phyloP scores from a whole-genome alignment of 2,329 filamentous ascomycete genomes.

The Sporothrix variecibatus region DNA sequence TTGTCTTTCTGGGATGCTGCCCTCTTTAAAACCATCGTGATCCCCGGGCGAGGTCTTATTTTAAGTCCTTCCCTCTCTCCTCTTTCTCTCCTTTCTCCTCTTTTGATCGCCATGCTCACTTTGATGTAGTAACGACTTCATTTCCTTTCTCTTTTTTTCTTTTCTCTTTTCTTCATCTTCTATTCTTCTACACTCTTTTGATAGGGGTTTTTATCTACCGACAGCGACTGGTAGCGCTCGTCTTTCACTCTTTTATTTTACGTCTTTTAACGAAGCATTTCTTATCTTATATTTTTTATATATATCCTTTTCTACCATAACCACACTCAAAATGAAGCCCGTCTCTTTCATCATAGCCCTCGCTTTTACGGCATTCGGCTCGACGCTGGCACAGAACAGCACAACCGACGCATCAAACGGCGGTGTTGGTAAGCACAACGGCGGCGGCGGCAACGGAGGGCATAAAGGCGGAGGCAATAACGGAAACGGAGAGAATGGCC shows the following conservation, averaged over 20 bases:
- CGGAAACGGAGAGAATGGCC: no score
- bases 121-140: slow-evolving; percentile 10
- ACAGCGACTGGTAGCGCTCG: slow-evolving; percentile 23
- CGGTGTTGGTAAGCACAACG: background rate
- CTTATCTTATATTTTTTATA: background rate
- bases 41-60: background rate
- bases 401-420: background rate
- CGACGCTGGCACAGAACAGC: slow-evolving; percentile 35
- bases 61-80: background rate
- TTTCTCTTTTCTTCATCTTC: background rate
- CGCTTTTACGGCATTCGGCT: slow-evolving; percentile 31
- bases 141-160: background rate
- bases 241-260: slow-evolving; percentile 15
- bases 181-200: slow-evolving; percentile 22
- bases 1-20: background rate
- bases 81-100: background rate
- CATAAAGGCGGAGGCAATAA: slow-evolving; percentile 32
- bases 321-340: slow-evolving; percentile 5
- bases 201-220: slow-evolving; percentile 14
- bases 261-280: background rate
- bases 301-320: background rate
- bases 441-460: background rate
- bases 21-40: slow-evolving; percentile 1
- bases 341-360: slow-evolving; percentile 26
- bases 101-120: background rate